Evolutionary conservation across 768 basidiomycete genomes (phyloP), one percentile per base, ranked within the genome.

Genomic region (Panaeolus papilionaceus): DNA sequence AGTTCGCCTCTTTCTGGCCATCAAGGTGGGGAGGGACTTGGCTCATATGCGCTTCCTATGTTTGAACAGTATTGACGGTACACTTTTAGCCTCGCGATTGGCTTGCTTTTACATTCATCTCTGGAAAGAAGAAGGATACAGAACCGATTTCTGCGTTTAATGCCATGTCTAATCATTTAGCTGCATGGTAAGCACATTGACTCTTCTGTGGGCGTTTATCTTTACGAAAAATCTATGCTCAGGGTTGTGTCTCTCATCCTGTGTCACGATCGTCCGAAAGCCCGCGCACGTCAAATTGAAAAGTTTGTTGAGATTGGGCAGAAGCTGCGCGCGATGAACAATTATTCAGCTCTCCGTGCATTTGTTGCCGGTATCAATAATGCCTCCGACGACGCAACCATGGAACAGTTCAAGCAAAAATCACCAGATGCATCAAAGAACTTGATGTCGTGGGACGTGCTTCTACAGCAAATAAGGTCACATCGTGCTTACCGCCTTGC

Each of bases 211-310:
- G n/a, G 12, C 16, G 10, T n/a, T 39, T 16, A n/a, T 18, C 8
- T 33, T 33, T 44, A 33, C 68, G 47, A 66, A 26, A 61, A 28
- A 26, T 54, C 49, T 16, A 33, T 69, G 7, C 23, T 23, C 69
- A 97, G 96, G 95, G 93, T 96, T 63, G 89, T 92, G 9, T 95
- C 95, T 16, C 80, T 99, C 66, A 95, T 99, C 64, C 81, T 99
- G 14, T 93, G 93, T 66, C 94, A 96, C 67, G 91, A 94, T 71
- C 91, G 89, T 71, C 83, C 89, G 37, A 90, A 87, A 76, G 77
- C 83, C 51, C 89, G 97, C 47, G 92, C 91, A 3, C 87, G 84
- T 67, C 90, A 95, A 71, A 92, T 96, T 67, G 95, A 98, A 75
- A 94, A 94, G 74, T 90, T 99, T 67, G 89, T 95, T 28, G 89